A percentile compares a stretch with the other conserved stretches of the same genome.
phyloP scores from a whole-genome alignment of 2,329 filamentous ascomycete genomes.

The Mycosphaerella arachidis region DNA sequence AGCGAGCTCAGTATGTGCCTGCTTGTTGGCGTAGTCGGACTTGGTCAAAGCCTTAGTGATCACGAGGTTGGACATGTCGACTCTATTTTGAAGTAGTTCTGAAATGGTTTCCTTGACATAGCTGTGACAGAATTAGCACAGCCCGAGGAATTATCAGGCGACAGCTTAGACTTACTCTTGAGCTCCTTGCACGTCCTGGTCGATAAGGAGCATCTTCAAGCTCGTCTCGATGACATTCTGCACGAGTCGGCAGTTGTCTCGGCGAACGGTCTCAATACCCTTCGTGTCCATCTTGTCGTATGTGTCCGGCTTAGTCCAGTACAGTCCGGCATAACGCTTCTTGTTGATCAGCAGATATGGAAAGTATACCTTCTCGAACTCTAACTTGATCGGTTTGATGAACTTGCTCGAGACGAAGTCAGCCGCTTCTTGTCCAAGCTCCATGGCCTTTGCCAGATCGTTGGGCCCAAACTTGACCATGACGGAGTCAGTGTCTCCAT shows the following conservation, averaged over 20 bases:
- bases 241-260: constrained; percentile 93
- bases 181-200: constrained; percentile 81
- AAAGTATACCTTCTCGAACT: constrained; percentile 99
- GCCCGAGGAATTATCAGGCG: not conserved
- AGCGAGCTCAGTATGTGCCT: constrained; percentile 92
- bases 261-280: constrained; percentile 94
- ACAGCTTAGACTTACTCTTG: constrained; percentile 69
- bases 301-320: constrained; percentile 91
- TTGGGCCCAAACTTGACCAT: constrained; percentile 98
- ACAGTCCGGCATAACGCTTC: constrained; percentile 96
- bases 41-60: constrained; percentile 97
- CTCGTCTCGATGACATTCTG: constrained; percentile 98
- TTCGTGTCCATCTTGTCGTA: constrained; percentile 99
- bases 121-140: constrained; percentile 50
- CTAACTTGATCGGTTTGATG: constrained; percentile 93
- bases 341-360: constrained; percentile 99
- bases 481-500: constrained; percentile 98
- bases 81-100: constrained; percentile 90
- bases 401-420: constrained; percentile 87
- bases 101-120: constrained; percentile 97
- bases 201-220: constrained; percentile 89
- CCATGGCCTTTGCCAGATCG: constrained; percentile 86
- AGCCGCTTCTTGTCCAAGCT: constrained; percentile 87
- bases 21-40: constrained; percentile 81
- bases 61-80: constrained; percentile 98